A percentile compares a stretch with the other conserved stretches of the same genome.
Evolutionary conservation across 106 monocot genomes (phyloP).

Genomic region (Phalaenopsis equestris): DNA sequence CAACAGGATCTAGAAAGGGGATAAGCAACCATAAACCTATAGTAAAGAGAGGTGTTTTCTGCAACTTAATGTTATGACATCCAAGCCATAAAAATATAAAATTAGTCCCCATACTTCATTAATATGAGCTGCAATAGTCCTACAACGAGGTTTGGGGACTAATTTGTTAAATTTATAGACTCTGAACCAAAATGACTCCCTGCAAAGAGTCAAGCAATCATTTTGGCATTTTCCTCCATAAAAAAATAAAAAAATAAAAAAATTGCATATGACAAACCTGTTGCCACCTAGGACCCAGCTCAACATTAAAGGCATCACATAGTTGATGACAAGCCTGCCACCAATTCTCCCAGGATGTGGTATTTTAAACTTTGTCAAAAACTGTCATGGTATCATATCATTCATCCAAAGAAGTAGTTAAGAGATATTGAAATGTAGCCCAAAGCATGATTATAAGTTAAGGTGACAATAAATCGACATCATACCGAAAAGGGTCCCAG

Average conservation of each 20-base stretch:
- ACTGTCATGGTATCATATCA: conserved; percentile 35
- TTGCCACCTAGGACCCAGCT: conserved; percentile 96
- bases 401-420: neutral
- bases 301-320: conserved; percentile 86
- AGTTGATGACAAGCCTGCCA: conserved; percentile 87
- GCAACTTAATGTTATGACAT: neutral
- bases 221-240: no score
- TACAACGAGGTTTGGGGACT: no score
- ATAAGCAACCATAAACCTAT: neutral
- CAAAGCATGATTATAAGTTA: neutral
- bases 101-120: no score
- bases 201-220: no score
- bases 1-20: no score
- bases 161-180: no score
- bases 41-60: neutral
- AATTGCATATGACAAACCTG: conserved; percentile 49
- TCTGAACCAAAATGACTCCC: no score
- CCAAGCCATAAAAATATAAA: neutral
- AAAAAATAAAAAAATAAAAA: no score
- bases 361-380: conserved; percentile 78
- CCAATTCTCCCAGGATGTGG: conserved; percentile 99
- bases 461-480: neutral
- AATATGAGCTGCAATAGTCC: no score
- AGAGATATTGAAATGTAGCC: neutral
- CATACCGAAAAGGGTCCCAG: conserved; percentile 95